phyloP scores from a whole-genome alignment of 768 basidiomycete genomes.

The Podaxis sp. region DNA sequence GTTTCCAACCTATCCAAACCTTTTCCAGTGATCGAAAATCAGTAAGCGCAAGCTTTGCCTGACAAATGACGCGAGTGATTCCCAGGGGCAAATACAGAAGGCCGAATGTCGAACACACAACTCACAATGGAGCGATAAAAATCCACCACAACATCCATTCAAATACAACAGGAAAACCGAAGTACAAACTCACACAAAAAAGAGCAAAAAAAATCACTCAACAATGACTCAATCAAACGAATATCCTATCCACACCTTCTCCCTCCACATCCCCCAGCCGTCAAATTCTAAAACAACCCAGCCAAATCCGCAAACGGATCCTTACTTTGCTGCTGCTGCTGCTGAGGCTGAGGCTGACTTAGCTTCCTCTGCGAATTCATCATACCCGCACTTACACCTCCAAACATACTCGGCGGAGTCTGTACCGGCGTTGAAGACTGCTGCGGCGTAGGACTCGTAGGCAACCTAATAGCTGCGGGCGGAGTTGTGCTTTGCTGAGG shows the following conservation, averaged over 20 bases:
- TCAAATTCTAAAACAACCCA: conserved; percentile 56
- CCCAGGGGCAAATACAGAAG: too few relatives aligned
- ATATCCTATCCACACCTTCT: neutral
- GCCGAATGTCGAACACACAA: conserved; percentile 12
- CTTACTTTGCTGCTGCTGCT: conserved; percentile 45
- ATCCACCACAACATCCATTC: neutral
- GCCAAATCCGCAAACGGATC: conserved; percentile 87
- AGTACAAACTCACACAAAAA: neutral
- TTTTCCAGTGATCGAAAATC: too few relatives aligned
- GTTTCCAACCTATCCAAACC: too few relatives aligned
- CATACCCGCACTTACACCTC: conserved; percentile 4
- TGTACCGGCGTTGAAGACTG: neutral
- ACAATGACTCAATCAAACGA: neutral
- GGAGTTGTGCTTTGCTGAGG: conserved; percentile 2
- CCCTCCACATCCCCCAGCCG: neutral
- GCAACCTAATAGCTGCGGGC: conserved; percentile 9
- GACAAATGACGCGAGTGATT: too few relatives aligned
- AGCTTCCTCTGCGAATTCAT: neutral
- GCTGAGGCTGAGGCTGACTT: conserved; percentile 2
- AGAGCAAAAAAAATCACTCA: neutral
- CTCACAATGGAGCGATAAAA: neutral
- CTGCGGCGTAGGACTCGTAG: neutral
- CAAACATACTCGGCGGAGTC: conserved; percentile 5
- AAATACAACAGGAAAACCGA: neutral
- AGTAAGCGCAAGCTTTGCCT: too few relatives aligned